These are phyloP conservation scores for Dictyostelium discoideum DNA, from an alignment of 78 protist species.

Conservation along the genomic window DNA sequence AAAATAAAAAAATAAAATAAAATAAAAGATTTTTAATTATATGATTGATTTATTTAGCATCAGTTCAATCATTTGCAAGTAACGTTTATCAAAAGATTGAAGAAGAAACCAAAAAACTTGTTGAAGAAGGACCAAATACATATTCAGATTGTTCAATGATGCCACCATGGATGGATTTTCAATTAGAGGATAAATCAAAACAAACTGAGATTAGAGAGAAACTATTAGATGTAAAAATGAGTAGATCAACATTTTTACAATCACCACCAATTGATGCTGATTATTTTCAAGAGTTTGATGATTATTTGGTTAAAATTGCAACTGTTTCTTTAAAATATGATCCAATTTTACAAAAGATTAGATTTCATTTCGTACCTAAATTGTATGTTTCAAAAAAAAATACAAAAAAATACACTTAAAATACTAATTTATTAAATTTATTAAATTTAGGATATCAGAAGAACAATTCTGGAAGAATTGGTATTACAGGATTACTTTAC, in stretches of 20 bases:
- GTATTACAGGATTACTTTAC: slow-evolving; percentile 55
- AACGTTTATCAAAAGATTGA: slow-evolving; percentile 47
- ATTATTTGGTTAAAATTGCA: slow-evolving; percentile 29
- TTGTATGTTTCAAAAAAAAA: neutral
- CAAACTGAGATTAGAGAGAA: slow-evolving; percentile 48
- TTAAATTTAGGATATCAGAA: slow-evolving; percentile 1
- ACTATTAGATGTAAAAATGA: slow-evolving; percentile 56
- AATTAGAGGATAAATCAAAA: slow-evolving; percentile 1
- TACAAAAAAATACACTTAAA: too few relatives aligned
- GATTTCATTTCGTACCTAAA: slow-evolving; percentile 37
- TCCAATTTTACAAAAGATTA: slow-evolving; percentile 39
- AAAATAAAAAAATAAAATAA: too few relatives aligned
- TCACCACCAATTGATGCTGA: slow-evolving; percentile 76
- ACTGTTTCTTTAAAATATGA: slow-evolving; percentile 53
- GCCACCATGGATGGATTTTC: slow-evolving; percentile 75
- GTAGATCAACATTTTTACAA: slow-evolving; percentile 51
- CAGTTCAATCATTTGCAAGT: slow-evolving; percentile 7
- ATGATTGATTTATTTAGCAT: slow-evolving; percentile 1
- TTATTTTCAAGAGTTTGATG: slow-evolving; percentile 74
- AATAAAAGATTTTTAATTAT: neutral
- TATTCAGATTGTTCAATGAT: neutral
- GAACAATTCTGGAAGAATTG: slow-evolving; percentile 81
- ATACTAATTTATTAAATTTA: too few relatives aligned
- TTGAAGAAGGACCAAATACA: slow-evolving; percentile 38
- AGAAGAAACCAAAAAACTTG: slow-evolving; percentile 60